phyloP scores from a whole-genome alignment of 306 rosid genomes.

The Vigna mungo region DNA sequence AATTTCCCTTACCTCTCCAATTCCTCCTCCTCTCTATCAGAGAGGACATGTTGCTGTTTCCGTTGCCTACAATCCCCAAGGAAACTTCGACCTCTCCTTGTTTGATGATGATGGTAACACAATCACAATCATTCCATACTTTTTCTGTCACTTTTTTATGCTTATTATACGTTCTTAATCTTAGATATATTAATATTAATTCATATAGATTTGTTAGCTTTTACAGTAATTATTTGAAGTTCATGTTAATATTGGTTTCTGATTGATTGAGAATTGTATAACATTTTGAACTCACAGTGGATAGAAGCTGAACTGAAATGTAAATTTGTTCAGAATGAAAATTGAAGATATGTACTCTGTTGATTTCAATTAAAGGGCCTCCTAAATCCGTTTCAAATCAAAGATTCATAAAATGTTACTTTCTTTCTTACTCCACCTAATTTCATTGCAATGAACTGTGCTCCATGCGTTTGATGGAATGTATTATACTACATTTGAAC shows the following conservation, averaged over 20 bases:
- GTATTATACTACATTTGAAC: constrained; percentile 48
- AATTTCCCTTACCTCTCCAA: constrained; percentile 44
- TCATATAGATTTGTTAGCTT: no score
- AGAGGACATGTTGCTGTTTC: constrained; percentile 60
- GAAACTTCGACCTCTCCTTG: constrained; percentile 81
- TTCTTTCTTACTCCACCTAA: no score
- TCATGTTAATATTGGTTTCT: no score
- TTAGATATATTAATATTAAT: no score
- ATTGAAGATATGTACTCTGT: neutral
- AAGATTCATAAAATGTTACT: no score
- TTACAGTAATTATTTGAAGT: no score
- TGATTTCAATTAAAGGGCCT: neutral
- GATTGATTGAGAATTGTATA: neutral
- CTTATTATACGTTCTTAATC: no score
- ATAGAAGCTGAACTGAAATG: no score
- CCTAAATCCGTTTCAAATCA: neutral
- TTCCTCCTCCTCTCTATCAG: constrained; percentile 39
- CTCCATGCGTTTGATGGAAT: constrained; percentile 44
- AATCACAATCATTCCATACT: neutral
- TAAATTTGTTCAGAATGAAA: no score
- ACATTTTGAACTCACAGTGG: no score
- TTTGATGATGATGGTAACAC: constrained; percentile 69
- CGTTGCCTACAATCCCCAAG: constrained; percentile 87
- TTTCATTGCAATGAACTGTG: neutral
- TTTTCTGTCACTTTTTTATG: neutral